Base-by-base conservation (phyloP, 495 filamentous ascomycete genomes). In the Beverwykella pulmonaria region DNA sequence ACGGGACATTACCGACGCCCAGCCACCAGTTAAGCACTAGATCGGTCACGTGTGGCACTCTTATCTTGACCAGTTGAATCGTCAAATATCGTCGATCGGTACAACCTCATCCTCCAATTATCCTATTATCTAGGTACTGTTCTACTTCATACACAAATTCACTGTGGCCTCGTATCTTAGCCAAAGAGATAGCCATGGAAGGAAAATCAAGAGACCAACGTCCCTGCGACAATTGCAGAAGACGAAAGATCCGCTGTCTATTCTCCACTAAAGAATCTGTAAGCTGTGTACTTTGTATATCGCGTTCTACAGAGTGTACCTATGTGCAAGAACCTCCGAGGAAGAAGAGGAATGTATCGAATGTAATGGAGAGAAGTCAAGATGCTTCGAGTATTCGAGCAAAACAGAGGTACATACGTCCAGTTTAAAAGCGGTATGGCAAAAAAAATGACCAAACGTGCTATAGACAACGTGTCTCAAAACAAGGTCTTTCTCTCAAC, bases 201-300 rank as follows among this genome's bases (percentile, higher is more conserved):
- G 44, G 44, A 23, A 48, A 48, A 48, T 3, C 52, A 6, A 27
- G 52, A n/a, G 25, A 27, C 23, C 55, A 36, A 17, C 26, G 55
- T 3, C 55, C 55, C 26, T 59, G 55, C 55, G 55, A 59, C 20
- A 23, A 27, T 10, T 59, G 55, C 32, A 27, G 55, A 23, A 52
- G 34, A 36, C 5, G 55, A 23, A 59, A 59, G 32, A 32, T 36
- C 6, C 26, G 55, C 6, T 68, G 65, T 47, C 59, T 62, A 17
- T 55, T 60, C 44, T 48, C 44, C 1, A 25, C 53, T n/a, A 49
- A 29, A 19, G 59, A 39, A 23, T 20, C 17, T 34, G 8, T 10
- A 2, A 32, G 20, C 20, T 68, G 65, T 50, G 59, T 68, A 9
- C 47, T 68, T 19, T 68, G 65, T 46, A 25, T 36, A n/a, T 68